Base-by-base conservation (phyloP, 805 yeast genomes). In the Saturnispora sanitii region DNA sequence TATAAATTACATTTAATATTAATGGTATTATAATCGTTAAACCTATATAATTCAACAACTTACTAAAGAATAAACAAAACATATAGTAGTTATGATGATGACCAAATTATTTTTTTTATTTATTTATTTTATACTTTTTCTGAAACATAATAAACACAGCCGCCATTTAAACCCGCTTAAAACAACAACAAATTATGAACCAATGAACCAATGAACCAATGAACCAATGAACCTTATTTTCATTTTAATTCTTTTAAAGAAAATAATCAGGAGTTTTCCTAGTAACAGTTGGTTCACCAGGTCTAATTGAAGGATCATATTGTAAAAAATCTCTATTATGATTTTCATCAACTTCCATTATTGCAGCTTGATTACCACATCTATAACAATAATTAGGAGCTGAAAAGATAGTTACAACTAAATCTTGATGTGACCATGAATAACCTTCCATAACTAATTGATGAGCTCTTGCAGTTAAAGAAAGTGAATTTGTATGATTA, bases 361-460 rank as follows among this genome's bases (percentile, higher is more conserved):
- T 85, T 29, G 96, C 96, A 33, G 96, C 96, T 68, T 86, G 95
- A 66, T 88, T 88, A 55, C 97, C 97, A 68, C 97, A 88, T 66
- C 97, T 75, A 63, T 88, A 88, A 65, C 97, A 88, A 62, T 88
- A 88, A 64, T 88, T 88, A 45, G 97, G 97, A 22, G 97, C 97
- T 45, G 86, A 76, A 61, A 87, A 88, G 43, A 88, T 86, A 25
- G 97, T 88, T 32, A 88, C 96, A 35, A 88, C 96, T 46, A 78
- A 74, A 66, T 88, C 94, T 62, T 83, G 94, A 66, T 88, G 96
- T 30, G 90, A 76, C 96, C 96, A 88, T 35, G 85, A 76, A 59
- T 78, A 88, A 45, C 96, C 96, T 59, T 87, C 96, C 96, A 88
- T 88, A n/a, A 87, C 95, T 60, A 87, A 71, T 65, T 87, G 96